Base-by-base conservation (phyloP, 257 asterid species). In the Solanum pinnatisectum region DNA sequence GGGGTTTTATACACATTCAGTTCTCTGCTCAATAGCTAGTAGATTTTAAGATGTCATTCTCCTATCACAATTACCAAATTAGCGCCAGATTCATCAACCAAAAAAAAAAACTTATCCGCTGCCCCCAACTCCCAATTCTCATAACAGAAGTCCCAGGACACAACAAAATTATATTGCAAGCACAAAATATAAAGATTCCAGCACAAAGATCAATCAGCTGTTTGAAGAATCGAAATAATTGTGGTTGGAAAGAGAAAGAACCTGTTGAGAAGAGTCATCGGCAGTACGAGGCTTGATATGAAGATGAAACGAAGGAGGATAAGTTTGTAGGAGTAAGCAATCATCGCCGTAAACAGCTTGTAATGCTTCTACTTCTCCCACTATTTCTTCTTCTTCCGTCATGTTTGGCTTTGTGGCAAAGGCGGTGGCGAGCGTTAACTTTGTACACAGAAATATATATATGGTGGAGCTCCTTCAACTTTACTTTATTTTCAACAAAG, bases 211-310 rank as follows among this genome's bases (percentile, higher is more conserved):
- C 63, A 52, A 52, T 6, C 63, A 52, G 63, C 1, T 52, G 16
- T 44, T 44, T 44, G 52, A 44, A 44, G 52, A 46, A 46, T 46
- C 56, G 6, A 52, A 52, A 52, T 16, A 52, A 52, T 16, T 52
- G 18, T 49, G 27, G 23, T 52, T 52, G 63, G 84, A 40, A 32
- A 46, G 32, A 36, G 18, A 46, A 44, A 0, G 65, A 42, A 79
- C 99, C 98, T 96, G 98, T 87, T 94, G 95, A 89, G 98, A 94
- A 84, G 95, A 94, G 84, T 93, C 92, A 23, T 93, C 98, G 89
- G 98, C 99, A 12, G 99, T 96, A 60, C 98, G 98, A 68, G 98
- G 99, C 87, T 89, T 92, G 72, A 96, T 94, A 90, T 93, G 98
- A 68, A 95, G 91, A 88, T 87, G 97, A 87, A 96, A 93, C 87